These are phyloP conservation scores for Alternaria sp. DNA, from an alignment of 2,329 filamentous ascomycete genomes.

Conservation along the genomic window DNA sequence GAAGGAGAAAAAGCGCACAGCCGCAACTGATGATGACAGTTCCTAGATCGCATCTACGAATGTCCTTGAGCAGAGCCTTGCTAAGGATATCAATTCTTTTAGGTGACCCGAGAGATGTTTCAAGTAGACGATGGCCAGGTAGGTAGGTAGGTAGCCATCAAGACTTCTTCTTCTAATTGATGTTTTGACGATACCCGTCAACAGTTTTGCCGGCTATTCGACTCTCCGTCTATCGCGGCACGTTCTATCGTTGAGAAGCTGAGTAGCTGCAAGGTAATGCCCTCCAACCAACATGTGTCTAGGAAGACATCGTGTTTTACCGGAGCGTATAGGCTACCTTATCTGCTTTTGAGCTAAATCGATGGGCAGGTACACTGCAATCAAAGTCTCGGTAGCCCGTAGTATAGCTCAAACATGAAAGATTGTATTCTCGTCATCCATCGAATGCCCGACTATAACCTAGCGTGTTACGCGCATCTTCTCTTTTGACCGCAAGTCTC, in stretches of 20 bases:
- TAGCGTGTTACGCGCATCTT: neutral
- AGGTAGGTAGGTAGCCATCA: slow-evolving; percentile 17
- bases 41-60: neutral
- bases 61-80: neutral
- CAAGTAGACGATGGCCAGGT: slow-evolving; percentile 8
- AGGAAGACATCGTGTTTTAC: neutral
- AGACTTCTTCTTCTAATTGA: neutral
- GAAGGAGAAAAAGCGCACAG: slow-evolving; percentile 15
- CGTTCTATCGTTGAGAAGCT: neutral
- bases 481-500: neutral
- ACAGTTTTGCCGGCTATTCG: neutral
- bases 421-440: neutral
- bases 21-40: slow-evolving; percentile 13
- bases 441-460: neutral
- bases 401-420: no score
- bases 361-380: no score
- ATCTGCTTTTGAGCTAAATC: no score
- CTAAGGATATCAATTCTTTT: neutral
- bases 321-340: neutral
- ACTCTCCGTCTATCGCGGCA: neutral
- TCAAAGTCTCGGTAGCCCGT: no score
- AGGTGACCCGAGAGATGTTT: no score
- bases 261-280: neutral
- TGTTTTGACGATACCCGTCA: neutral
- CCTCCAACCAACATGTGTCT: neutral